Percentiles rank a stretch among this genome's conserved stretches.
Conservation (phyloP, 345 rosid genomes). For the Mercurialis annua region DNA sequence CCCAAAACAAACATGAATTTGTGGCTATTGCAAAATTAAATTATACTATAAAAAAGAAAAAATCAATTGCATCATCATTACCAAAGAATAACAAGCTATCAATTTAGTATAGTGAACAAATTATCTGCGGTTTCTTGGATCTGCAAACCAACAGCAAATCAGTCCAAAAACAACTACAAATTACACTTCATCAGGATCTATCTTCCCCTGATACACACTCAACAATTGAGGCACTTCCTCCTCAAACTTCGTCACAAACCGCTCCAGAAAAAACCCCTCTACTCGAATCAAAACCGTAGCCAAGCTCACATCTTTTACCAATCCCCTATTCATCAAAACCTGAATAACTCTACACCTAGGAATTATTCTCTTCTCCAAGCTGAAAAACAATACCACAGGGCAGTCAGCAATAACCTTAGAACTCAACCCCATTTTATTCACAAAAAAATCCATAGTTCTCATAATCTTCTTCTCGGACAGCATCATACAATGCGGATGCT, state of each 20-base stretch:
- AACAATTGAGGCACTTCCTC: slow-evolving; percentile 43
- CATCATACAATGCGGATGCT: slow-evolving; percentile 50
- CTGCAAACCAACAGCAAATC: neutral
- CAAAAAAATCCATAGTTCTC: slow-evolving; percentile 45
- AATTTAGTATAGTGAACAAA: neutral
- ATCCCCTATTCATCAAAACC: slow-evolving; percentile 37
- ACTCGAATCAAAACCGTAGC: slow-evolving; percentile 32
- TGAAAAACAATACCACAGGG: slow-evolving; percentile 40
- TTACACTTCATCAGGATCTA: slow-evolving; percentile 7
- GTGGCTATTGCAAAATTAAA: too few species aligned
- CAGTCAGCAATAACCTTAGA: slow-evolving; percentile 33
- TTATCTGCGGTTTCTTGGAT: neutral
- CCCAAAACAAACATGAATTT: too few species aligned
- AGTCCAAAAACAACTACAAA: neutral
- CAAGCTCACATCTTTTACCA: slow-evolving; percentile 44
- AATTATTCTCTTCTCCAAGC: slow-evolving; percentile 50
- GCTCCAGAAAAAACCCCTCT: slow-evolving; percentile 40
- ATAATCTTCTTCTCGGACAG: slow-evolving; percentile 45
- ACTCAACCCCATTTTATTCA: slow-evolving; percentile 39
- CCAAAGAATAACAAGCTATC: neutral
- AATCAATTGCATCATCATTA: neutral
- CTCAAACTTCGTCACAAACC: slow-evolving; percentile 38
- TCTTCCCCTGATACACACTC: slow-evolving; percentile 29
- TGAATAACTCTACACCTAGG: slow-evolving; percentile 44
- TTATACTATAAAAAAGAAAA: too few species aligned